Base-by-base conservation (phyloP, 176 grass and related monocot species). In the Eragrostis curvula region DNA sequence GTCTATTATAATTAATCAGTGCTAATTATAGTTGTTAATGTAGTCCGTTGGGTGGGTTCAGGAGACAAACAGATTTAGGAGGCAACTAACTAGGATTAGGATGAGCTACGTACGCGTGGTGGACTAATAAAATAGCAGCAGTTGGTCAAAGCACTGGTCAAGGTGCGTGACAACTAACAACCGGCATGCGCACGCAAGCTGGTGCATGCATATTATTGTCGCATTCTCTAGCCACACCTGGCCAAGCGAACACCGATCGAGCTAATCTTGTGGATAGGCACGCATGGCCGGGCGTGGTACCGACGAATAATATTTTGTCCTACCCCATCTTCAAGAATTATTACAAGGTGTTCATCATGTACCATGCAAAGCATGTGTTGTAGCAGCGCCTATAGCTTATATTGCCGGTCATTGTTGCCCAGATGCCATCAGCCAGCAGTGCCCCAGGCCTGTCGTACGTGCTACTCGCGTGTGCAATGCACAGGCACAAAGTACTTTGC, bases 151-250 rank as follows among this genome's bases (percentile, higher is more conserved):
- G 53, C 15, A 27, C 3, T 8, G 74, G 43, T 42, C 44, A 77
- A 65, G 59, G 77, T 66, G 77, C 12, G 45, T 40, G 61, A 66
- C 61, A 51, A 79, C 77, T 79, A 79, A 52, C 61, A 40, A 36
- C 61, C 45, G 18, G 60, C 76, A 23, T 15, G 25, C 25, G 5
- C 48, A 66, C 44, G 25, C 27, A 66, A 51, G 23, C 11, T 12
- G 3, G 57, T 27, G 57, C 57, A 13, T 25, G 57, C 23, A 27
- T 27, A 60, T 27, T 27, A 60, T 60, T 60, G n/a, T 60, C 23
- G 57, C n/a, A 13, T 60, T 60, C 57, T 13, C n/a, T 21, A 58
- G 55, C 55, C 32, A 36, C 21, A 58, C 55, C 55, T 58, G 55
- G 21, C 55, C 55, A 52, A 52, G 47, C 32, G 32, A 36, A 2